These are phyloP conservation scores for Suillus bovinus DNA, from an alignment of 768 basidiomycete species.

Conservation along the genomic window DNA sequence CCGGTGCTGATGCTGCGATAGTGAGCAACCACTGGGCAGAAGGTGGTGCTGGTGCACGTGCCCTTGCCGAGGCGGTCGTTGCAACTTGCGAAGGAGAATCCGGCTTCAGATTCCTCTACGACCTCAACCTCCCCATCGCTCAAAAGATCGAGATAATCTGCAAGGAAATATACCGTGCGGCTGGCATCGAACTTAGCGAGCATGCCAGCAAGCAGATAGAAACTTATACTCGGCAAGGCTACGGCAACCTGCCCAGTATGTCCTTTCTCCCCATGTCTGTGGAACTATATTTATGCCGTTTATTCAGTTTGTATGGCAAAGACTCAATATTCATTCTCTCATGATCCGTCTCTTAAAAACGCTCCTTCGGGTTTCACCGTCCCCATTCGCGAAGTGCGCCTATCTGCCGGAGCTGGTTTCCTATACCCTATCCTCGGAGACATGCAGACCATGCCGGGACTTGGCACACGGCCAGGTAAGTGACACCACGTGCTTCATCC, in stretches of 20 bases:
- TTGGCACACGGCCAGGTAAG: constrained; percentile 85
- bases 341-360: constrained; percentile 88
- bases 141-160: constrained; percentile 88
- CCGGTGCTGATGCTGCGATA: constrained; percentile 92
- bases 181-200: constrained; percentile 85
- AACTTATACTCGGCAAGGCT: constrained; percentile 91
- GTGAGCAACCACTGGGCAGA: constrained; percentile 98
- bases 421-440: constrained; percentile 93
- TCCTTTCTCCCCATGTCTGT: constrained; percentile 13
- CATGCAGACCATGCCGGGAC: constrained; percentile 98
- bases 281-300: constrained; percentile 9
- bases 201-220: constrained; percentile 84
- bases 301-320: constrained; percentile 90
- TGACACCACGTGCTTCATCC: constrained; percentile 7
- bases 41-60: constrained; percentile 88
- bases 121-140: constrained; percentile 77
- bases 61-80: constrained; percentile 91
- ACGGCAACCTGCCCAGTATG: constrained; percentile 74
- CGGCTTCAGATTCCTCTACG: constrained; percentile 92
- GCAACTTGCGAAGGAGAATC: constrained; percentile 80
- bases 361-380: constrained; percentile 92
- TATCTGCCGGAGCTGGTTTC: constrained; percentile 95
- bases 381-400: constrained; percentile 83
- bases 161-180: constrained; percentile 92
- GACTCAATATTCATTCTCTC: constrained; percentile 97